Evolutionary conservation across 129 eudicot genomes (phyloP).

Genomic region (Arctium lappa): DNA sequence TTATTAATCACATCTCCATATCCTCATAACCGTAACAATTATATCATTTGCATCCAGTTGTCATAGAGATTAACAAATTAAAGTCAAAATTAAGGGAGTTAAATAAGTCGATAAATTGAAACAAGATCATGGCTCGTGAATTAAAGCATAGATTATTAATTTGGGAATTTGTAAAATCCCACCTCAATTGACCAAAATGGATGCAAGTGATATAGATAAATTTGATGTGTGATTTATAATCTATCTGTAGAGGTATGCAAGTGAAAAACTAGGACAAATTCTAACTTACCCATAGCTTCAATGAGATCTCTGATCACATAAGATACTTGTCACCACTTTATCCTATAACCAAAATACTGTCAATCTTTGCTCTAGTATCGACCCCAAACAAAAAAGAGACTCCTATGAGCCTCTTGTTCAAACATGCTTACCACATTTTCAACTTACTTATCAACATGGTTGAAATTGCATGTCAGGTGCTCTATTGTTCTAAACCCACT

Average conservation of each 20-base stretch:
- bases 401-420: neutral
- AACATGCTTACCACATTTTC: neutral
- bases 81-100: neutral
- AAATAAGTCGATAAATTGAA: neutral
- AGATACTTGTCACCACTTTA: neutral
- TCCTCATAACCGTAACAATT: neutral
- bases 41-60: neutral
- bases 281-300: neutral
- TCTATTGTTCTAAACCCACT: too few species aligned
- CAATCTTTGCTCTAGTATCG: neutral
- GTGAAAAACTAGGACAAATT: neutral
- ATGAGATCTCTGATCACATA: neutral
- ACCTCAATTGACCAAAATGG: neutral
- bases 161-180: neutral
- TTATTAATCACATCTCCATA: neutral
- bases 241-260: neutral
- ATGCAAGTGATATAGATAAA: neutral
- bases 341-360: neutral
- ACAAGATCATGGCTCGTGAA: neutral
- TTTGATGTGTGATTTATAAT: conserved; percentile 1
- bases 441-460: too few species aligned
- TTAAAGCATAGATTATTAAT: neutral
- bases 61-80: neutral
- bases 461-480: too few species aligned
- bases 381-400: neutral